Evolutionary conservation across 495 filamentous ascomycete genomes (phyloP).

Genomic region (Hypoxylon subgilvum): DNA sequence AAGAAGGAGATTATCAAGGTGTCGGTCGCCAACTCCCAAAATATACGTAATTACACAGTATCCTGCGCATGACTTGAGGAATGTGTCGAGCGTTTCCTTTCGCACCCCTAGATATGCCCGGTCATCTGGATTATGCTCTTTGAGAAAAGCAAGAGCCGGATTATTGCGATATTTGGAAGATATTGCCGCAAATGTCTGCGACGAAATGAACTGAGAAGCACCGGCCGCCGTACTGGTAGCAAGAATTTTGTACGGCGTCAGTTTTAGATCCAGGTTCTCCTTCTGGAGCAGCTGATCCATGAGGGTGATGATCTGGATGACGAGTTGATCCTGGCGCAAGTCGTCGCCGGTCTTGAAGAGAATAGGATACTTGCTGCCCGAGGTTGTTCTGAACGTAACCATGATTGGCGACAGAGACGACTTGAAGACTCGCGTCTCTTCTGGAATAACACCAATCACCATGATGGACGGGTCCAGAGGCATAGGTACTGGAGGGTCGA

Average conservation of each 20-base stretch:
- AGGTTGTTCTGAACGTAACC: conserved; percentile 84
- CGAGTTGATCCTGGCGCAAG: conserved; percentile 93
- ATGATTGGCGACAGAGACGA: conserved; percentile 88
- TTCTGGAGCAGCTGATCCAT: conserved; percentile 97
- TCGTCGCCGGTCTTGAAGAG: conserved; percentile 98
- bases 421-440: conserved; percentile 92
- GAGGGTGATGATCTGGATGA: conserved; percentile 96
- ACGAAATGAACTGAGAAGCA: conserved; percentile 90
- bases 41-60: conserved; percentile 99
- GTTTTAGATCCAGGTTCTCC: conserved; percentile 94
- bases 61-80: conserved; percentile 92
- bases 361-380: conserved; percentile 80
- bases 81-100: conserved; percentile 92
- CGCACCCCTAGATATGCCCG: conserved; percentile 82
- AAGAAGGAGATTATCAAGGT: conserved; percentile 94
- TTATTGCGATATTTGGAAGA: conserved; percentile 80
- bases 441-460: conserved; percentile 78
- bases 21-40: conserved; percentile 94
- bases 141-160: conserved; percentile 78
- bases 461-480: conserved; percentile 85
- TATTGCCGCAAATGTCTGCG: conserved; percentile 78
- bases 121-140: conserved; percentile 87
- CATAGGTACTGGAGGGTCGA: conserved; percentile 87
- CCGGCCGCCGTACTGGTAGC: conserved; percentile 89
- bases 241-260: conserved; percentile 94